Evolutionary conservation across 1,284 basidiomycete genomes (phyloP).

Genomic region (Boletus mariae): DNA sequence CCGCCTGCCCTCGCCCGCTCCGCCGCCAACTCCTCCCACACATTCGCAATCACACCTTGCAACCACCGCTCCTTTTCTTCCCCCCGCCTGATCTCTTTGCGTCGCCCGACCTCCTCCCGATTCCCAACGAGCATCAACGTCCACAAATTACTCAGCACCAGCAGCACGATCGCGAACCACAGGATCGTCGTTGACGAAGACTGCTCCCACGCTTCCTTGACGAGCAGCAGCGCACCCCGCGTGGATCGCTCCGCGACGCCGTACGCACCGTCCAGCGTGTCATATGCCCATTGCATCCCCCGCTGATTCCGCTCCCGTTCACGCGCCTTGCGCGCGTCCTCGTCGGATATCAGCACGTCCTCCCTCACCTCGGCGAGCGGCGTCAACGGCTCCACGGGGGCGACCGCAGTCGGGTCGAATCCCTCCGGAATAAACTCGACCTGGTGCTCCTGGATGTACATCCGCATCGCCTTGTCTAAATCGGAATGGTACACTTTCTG

Average conservation of each 20-base stretch:
- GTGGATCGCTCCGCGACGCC: conserved; percentile 68
- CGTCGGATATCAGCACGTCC: conserved; percentile 11
- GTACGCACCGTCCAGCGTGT: conserved; percentile 72
- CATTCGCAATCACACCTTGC: conserved; percentile 60
- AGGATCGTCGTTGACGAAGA: conserved; percentile 66
- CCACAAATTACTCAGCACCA: conserved; percentile 78
- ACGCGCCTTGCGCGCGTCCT: conserved; percentile 44
- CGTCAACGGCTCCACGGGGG: conserved; percentile 32
- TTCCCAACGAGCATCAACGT: conserved; percentile 58
- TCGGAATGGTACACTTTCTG: conserved; percentile 88
- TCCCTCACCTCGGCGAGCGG: conserved; percentile 14
- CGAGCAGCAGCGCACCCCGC: conserved; percentile 65
- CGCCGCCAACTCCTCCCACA: conserved; percentile 67
- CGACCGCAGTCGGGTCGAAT: conserved; percentile 52
- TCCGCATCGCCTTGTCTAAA: conserved; percentile 81
- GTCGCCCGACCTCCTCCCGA: conserved; percentile 50
- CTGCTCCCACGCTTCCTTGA: conserved; percentile 73
- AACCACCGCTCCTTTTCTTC: conserved; percentile 74
- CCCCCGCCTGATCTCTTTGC: conserved; percentile 52
- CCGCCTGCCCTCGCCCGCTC: conserved; percentile 27
- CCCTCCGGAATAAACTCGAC: conserved; percentile 88
- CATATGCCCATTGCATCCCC: conserved; percentile 80
- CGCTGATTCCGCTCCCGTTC: conserved; percentile 67
- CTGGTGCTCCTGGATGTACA: conserved; percentile 85
- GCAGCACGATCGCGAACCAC: conserved; percentile 63